Conservation (phyloP, 2,329 filamentous ascomycete genomes). For the Colletotrichum incanum region DNA sequence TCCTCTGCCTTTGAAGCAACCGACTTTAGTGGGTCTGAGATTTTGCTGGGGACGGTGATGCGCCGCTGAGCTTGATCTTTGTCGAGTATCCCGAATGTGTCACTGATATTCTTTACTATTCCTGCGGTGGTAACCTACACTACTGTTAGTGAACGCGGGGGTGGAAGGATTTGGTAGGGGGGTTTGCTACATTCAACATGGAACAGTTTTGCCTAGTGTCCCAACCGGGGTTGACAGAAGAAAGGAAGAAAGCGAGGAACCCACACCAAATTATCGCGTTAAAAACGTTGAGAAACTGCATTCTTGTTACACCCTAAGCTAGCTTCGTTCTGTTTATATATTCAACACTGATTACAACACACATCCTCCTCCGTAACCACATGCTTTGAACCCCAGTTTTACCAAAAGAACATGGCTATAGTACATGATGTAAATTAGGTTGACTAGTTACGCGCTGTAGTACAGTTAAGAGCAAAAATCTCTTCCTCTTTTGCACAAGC, state of each 20-base stretch:
- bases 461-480: no score
- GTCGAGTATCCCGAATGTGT: background rate
- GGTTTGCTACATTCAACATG: background rate
- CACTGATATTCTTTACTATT: background rate
- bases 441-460: no score
- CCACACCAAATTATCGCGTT: background rate
- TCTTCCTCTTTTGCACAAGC: no score
- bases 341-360: background rate
- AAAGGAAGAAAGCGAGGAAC: background rate
- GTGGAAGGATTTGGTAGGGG: background rate
- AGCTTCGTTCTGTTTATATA: background rate
- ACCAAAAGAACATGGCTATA: no score
- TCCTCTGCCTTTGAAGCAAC: background rate
- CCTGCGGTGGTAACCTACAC: constrained; percentile 4
- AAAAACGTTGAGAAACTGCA: background rate
- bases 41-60: background rate
- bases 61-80: background rate
- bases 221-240: background rate
- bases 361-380: no score
- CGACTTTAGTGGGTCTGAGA: background rate
- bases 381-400: no score
- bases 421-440: no score
- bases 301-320: background rate
- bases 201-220: background rate
- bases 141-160: background rate